Evolutionary conservation across 768 basidiomycete species (phyloP).

Genomic region (Tricholoma bakamatsutake): DNA sequence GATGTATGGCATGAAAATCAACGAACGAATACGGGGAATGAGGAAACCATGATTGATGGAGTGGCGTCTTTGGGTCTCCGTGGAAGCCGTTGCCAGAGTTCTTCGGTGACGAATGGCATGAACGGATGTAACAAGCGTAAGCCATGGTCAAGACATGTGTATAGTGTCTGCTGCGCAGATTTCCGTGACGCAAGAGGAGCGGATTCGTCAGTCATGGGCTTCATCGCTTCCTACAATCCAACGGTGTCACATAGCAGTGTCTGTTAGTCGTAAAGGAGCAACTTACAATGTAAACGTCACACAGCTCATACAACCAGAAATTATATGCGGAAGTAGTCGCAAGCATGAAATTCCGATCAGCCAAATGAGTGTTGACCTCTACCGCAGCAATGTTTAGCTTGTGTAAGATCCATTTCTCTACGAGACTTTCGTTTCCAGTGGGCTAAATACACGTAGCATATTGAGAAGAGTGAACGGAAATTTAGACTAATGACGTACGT

Average conservation of each 20-base stretch:
- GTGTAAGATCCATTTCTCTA: conserved; percentile 93
- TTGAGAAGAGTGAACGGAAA: conserved; percentile 1
- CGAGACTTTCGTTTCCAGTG: conserved; percentile 84
- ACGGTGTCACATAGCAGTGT: conserved; percentile 2
- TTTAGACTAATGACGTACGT: conserved; percentile 39
- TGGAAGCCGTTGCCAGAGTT: conserved; percentile 95
- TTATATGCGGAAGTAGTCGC: conserved; percentile 83
- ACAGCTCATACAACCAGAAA: conserved; percentile 99
- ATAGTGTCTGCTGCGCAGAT: conserved; percentile 94
- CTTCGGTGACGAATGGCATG: conserved; percentile 99
- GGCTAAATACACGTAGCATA: conserved; percentile 41
- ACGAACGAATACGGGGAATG: conserved; percentile 77
- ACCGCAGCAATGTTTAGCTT: conserved; percentile 80
- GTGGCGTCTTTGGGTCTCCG: conserved; percentile 76
- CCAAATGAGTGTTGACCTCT: conserved; percentile 70
- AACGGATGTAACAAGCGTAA: conserved; percentile 91
- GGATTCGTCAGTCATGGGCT: conserved; percentile 88
- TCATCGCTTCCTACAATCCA: conserved; percentile 84
- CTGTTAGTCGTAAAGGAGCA: background rate
- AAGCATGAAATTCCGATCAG: conserved; percentile 86
- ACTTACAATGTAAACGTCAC: conserved; percentile 95
- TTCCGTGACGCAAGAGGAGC: conserved; percentile 53
- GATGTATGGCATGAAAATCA: background rate
- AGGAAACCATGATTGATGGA: conserved; percentile 84
- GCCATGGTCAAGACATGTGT: conserved; percentile 90